Conservation (phyloP, 2,329 filamentous ascomycete genomes). For the Reticulascus tulasneorum region DNA sequence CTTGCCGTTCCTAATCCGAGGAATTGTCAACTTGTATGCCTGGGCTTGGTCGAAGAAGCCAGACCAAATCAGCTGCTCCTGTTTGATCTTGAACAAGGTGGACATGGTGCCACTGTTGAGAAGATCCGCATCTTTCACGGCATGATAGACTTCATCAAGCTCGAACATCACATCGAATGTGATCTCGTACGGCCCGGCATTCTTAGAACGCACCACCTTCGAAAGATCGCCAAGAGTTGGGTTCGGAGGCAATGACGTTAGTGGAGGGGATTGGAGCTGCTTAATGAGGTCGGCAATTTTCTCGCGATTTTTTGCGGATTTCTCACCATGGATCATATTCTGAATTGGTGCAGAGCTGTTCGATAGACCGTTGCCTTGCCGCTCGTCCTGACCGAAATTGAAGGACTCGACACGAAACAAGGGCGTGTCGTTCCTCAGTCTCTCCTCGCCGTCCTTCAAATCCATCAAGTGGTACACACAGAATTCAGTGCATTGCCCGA, state of each 20-base stretch:
- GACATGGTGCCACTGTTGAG: slow-evolving; percentile 30
- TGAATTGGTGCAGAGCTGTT: no score
- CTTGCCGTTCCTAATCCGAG: slow-evolving; percentile 4
- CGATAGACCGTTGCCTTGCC: no score
- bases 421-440: no score
- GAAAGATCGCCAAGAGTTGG: slow-evolving; percentile 29
- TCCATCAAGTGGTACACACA: slow-evolving; percentile 47
- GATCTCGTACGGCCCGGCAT: slow-evolving; percentile 47
- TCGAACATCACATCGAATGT: slow-evolving; percentile 49
- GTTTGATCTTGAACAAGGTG: slow-evolving; percentile 21
- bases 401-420: no score
- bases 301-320: no score
- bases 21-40: slow-evolving; percentile 44
- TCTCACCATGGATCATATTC: no score
- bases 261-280: no score
- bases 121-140: slow-evolving; percentile 29
- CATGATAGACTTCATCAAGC: slow-evolving; percentile 24
- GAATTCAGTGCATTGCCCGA: slow-evolving; percentile 36
- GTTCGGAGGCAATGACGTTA: slow-evolving; percentile 5
- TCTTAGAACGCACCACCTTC: slow-evolving; percentile 44
- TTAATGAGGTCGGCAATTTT: no score
- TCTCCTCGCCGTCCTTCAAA: slow-evolving; percentile 23
- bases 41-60: slow-evolving; percentile 41
- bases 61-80: slow-evolving; percentile 29
- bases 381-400: no score